These are phyloP conservation scores for Kitagawia praeruptora DNA, from an alignment of 129 eudicot genomes.

Conservation along the genomic window DNA sequence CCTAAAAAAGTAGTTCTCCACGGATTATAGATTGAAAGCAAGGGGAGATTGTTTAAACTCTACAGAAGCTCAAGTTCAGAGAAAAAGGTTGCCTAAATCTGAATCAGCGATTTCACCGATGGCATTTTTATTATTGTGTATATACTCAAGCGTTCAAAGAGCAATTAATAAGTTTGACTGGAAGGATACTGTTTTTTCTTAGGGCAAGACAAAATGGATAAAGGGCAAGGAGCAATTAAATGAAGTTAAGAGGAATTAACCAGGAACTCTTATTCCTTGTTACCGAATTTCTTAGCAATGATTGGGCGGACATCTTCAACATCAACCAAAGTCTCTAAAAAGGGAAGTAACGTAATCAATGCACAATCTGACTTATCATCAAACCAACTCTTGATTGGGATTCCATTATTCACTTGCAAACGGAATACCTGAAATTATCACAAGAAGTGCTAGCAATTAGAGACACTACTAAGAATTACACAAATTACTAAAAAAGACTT, in stretches of 20 bases:
- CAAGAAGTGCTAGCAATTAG: background rate
- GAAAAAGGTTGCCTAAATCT: constrained; percentile 11
- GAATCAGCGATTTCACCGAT: constrained; percentile 15
- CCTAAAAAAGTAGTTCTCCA: constrained; percentile 27
- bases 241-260: constrained; percentile 41
- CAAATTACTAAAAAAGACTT: background rate
- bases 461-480: background rate
- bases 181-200: constrained; percentile 15
- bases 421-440: constrained; percentile 71
- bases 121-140: constrained; percentile 29
- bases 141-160: constrained; percentile 34
- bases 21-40: constrained; percentile 34
- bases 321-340: constrained; percentile 72
- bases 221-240: constrained; percentile 30
- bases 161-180: constrained; percentile 16
- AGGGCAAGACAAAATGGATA: constrained; percentile 16
- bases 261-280: constrained; percentile 91
- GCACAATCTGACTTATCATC: constrained; percentile 86
- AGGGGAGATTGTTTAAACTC: constrained; percentile 15
- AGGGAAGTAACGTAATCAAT: constrained; percentile 71
- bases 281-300: constrained; percentile 95
- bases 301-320: constrained; percentile 96
- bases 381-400: constrained; percentile 98
- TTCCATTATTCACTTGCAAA: constrained; percentile 93
- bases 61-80: constrained; percentile 5